Base-by-base conservation (phyloP, 2,329 filamentous ascomycete genomes). In the Aspergillus unguis region DNA sequence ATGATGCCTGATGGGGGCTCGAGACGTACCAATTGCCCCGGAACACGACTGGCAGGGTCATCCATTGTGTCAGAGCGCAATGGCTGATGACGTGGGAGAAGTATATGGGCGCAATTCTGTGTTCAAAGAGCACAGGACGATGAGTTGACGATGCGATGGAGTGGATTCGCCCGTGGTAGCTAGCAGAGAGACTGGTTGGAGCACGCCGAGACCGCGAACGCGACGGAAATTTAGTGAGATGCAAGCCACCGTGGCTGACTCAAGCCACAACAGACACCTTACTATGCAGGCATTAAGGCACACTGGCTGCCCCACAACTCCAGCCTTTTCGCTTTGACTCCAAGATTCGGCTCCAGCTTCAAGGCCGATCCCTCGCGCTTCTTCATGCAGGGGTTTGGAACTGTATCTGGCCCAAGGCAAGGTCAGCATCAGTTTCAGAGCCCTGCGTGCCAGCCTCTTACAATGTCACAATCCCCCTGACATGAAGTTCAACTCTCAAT, bases 21-120 rank as follows among this genome's bases (percentile, higher is more conserved):
- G 51, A 48, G 46, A 50, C 31, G 53, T 72, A 77, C 75, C 67
- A 78, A 62, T 54, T 75, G 71, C 59, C 63, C 68, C 55, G 72
- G 71, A 52, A 78, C 71, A 57, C 74, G 73, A 60, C 70, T 68
- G 44, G 71, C 74, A 46, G 75, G 75, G 56, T 77, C 74, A 58
- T 74, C 72, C 74, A 77, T 76, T 52, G 53, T 73, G 61, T 56
- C 55, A 58, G 50, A 54, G 58, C 52, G 54, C 59, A 58, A 47
- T 51, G 46, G 48, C 36, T 48, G 49, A 29, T 27, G 32, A 47
- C 55, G 44, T 9, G 28, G 38, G 23, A 17, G 41, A 17, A 42
- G 25, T 58, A 60, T 57, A 48, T 44, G 45, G 48, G 59, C 55
- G 54, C 58, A 48, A 55, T 44, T 23, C 27, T 38, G n/a, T 49